Evolutionary conservation across 257 asterid species (phyloP), one percentile per base, ranked within the genome.

Genomic region (Salvia miltiorrhiza): DNA sequence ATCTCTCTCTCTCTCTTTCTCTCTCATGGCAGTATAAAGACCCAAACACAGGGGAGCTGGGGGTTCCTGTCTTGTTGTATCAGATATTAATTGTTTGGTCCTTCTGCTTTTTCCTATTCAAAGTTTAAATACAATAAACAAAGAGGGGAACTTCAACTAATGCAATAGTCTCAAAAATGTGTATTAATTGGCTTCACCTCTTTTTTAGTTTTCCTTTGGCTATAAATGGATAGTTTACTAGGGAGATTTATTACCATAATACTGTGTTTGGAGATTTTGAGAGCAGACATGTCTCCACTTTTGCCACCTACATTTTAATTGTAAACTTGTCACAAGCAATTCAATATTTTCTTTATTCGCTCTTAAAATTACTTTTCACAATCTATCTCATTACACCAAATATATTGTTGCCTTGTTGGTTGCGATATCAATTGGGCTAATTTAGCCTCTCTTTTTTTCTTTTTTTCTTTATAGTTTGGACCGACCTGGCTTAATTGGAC

Each of bases 251-350:
- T 61, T 70, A 45, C 47, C 76, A 64, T 63, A 57, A 68, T 54
- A 56, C 60, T 39, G 39, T 81, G 82, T 77, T 39, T 33, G 55
- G 26, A 57, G 59, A 44, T 70, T 54, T 81, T 60, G 33, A 3
- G 72, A 39, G 72, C 73, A 56, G 69, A 20, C 85, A 77, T 74
- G 85, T 75, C 72, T 11, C 65, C 72, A 21, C 71, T 52, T 72
- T 72, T 72, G 21, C 63, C 54, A 60, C 4, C 44, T 47, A 20
- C 1, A 7, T 33, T 71, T 71, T 49, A 71, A 9, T 48, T 47
- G 41, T 11, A 5, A 13, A 9, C 52, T 14, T 52, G 2, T 11
- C 40, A 47, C 47, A 23, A 9, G 4, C 7, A 30, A 1, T 4
- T 30, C n/a, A n/a, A n/a, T n/a, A n/a, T n/a, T n/a, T n/a, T n/a